phyloP scores from a whole-genome alignment of 176 grass and related monocot species.

The Musa beccarii region DNA sequence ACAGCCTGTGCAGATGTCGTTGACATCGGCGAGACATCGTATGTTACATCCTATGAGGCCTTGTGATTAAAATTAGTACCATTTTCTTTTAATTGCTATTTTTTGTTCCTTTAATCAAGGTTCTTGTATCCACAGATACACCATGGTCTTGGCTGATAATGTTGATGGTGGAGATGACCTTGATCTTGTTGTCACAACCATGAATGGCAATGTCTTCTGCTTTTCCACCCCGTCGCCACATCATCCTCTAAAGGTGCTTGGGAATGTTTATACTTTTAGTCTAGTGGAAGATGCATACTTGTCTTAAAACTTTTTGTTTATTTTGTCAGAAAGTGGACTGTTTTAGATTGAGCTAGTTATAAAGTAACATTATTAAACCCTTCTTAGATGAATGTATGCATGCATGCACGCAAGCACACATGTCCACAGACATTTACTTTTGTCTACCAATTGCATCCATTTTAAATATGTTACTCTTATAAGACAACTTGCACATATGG shows the following conservation, averaged over 20 bases:
- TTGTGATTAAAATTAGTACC: constrained; percentile 7
- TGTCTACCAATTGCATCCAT: neutral
- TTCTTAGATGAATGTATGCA: neutral
- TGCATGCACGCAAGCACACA: no score
- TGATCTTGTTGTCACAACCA: constrained; percentile 93
- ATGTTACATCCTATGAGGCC: constrained; percentile 22
- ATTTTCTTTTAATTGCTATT: neutral
- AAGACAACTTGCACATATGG: neutral
- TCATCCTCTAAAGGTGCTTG: constrained; percentile 79
- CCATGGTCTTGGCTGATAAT: constrained; percentile 95
- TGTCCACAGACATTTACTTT: neutral
- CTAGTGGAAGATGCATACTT: neutral
- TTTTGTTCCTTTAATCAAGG: neutral
- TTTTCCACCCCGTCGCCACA: constrained; percentile 90
- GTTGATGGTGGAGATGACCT: constrained; percentile 97
- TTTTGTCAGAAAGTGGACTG: neutral
- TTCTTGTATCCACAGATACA: constrained; percentile 47
- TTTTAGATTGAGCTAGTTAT: neutral
- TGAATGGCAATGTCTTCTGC: constrained; percentile 97
- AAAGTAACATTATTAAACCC: neutral
- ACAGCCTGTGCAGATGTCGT: constrained; percentile 87
- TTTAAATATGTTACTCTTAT: neutral
- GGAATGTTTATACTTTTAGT: constrained; percentile 7
- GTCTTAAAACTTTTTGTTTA: neutral
- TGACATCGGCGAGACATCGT: constrained; percentile 96